phyloP scores from a whole-genome alignment of 2,329 filamentous ascomycete species.

The Nemania abortiva region DNA sequence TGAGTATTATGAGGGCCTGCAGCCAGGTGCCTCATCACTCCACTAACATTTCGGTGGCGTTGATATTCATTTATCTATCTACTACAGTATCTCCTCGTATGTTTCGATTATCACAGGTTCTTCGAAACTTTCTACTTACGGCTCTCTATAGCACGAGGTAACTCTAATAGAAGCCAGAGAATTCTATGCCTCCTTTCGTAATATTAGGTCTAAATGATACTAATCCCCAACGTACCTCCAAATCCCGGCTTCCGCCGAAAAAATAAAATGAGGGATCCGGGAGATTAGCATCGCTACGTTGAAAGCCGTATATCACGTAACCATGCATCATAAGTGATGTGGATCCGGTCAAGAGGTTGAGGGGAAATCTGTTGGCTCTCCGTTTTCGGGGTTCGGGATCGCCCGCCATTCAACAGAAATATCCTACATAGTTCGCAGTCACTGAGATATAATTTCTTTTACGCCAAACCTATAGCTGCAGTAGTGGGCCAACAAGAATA shows the following conservation, averaged over 20 bases:
- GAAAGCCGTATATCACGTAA: background rate
- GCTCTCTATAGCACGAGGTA: background rate
- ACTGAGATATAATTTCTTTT: background rate
- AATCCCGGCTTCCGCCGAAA: background rate
- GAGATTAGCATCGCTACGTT: background rate
- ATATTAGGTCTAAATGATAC: background rate
- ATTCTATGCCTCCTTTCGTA: background rate
- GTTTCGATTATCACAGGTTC: background rate
- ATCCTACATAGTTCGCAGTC: background rate
- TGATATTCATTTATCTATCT: background rate
- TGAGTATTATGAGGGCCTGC: background rate
- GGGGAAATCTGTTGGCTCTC: conserved; percentile 20
- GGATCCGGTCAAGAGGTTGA: conserved; percentile 16
- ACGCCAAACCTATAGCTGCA: background rate
- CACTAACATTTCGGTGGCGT: background rate
- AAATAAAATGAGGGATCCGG: background rate
- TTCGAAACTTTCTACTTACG: background rate
- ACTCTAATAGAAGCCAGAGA: background rate
- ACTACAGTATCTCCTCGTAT: background rate
- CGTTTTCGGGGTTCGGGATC: conserved; percentile 23
- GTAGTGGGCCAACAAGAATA: background rate
- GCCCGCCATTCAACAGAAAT: conserved; percentile 8
- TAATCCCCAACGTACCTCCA: background rate
- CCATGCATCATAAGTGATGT: background rate
- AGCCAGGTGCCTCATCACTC: background rate